These are phyloP conservation scores for Hortaea werneckii DNA, from an alignment of 2,329 filamentous ascomycete species.

Conservation along the genomic window DNA sequence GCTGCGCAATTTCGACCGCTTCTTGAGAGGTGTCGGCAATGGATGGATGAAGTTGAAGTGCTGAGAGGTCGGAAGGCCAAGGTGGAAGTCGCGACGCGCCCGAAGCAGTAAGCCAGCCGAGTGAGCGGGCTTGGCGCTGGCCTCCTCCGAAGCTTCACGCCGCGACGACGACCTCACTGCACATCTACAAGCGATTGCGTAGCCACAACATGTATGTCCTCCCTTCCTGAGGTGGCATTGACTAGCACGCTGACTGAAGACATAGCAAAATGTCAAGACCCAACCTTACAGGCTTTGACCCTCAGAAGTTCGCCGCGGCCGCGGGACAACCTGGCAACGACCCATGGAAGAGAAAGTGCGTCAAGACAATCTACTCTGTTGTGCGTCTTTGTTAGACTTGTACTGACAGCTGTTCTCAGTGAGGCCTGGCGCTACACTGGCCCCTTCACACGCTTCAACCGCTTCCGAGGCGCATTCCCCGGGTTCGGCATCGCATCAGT, in stretches of 20 bases:
- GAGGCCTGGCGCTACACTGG: slow-evolving; percentile 93
- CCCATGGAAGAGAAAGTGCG: slow-evolving; percentile 54
- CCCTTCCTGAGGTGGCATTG: no score
- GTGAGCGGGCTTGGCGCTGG: not conserved
- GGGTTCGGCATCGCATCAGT: slow-evolving; percentile 87
- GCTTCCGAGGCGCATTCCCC: slow-evolving; percentile 77
- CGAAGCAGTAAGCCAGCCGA: not conserved
- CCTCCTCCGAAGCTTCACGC: not conserved
- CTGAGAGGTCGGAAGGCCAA: not conserved
- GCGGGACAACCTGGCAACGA: slow-evolving; percentile 52
- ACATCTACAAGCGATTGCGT: no score
- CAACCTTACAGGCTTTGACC: slow-evolving; percentile 89
- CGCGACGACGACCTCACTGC: not conserved
- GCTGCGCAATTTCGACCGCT: no score
- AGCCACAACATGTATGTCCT: no score
- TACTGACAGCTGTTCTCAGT: slow-evolving; percentile 40
- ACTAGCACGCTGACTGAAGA: no score
- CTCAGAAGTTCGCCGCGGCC: slow-evolving; percentile 66
- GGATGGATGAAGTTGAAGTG: no score
- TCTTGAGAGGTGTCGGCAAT: no score
- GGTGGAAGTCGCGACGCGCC: not conserved
- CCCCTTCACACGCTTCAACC: slow-evolving; percentile 77
- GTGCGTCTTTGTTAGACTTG: not conserved
- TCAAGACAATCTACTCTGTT: not conserved
- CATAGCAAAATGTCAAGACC: slow-evolving; percentile 30